Conservation (phyloP, 345 rosid genomes). For the Passiflora organensis region DNA sequence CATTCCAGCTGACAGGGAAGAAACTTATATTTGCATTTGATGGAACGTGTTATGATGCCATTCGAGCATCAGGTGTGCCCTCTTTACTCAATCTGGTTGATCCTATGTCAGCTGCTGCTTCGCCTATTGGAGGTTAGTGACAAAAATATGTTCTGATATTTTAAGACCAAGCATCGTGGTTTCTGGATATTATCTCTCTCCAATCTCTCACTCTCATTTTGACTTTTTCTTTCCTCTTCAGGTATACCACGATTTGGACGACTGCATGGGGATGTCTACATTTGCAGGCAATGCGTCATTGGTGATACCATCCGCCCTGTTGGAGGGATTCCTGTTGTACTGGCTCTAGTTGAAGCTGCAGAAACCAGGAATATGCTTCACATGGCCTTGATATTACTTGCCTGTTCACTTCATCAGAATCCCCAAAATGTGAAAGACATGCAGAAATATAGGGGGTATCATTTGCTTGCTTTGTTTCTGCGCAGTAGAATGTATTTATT, state of each 20-base stretch:
- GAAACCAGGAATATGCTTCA: constrained; percentile 95
- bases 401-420: constrained; percentile 91
- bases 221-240: constrained; percentile 17
- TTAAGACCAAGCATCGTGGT: background rate
- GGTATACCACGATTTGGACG: constrained; percentile 99
- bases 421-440: constrained; percentile 94
- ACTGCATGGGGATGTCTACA: constrained; percentile 70
- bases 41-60: constrained; percentile 80
- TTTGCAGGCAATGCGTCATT: constrained; percentile 84
- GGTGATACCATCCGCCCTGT: constrained; percentile 86
- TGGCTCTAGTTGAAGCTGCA: constrained; percentile 92
- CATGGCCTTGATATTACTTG: constrained; percentile 86
- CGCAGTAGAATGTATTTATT: constrained; percentile 78
- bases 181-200: constrained; percentile 1
- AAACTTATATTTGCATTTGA: constrained; percentile 98
- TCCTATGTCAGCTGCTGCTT: constrained; percentile 97
- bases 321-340: constrained; percentile 84
- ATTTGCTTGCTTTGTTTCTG: constrained; percentile 88
- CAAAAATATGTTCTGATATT: background rate
- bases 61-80: constrained; percentile 67
- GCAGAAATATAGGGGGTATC: constrained; percentile 97
- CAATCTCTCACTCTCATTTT: constrained; percentile 5
- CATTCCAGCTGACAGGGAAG: constrained; percentile 91
- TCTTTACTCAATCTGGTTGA: constrained; percentile 96
- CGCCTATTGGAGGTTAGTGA: constrained; percentile 90